Conservation (phyloP, 148 eudicot genomes). For the Vaccinium macrocarpon region DNA sequence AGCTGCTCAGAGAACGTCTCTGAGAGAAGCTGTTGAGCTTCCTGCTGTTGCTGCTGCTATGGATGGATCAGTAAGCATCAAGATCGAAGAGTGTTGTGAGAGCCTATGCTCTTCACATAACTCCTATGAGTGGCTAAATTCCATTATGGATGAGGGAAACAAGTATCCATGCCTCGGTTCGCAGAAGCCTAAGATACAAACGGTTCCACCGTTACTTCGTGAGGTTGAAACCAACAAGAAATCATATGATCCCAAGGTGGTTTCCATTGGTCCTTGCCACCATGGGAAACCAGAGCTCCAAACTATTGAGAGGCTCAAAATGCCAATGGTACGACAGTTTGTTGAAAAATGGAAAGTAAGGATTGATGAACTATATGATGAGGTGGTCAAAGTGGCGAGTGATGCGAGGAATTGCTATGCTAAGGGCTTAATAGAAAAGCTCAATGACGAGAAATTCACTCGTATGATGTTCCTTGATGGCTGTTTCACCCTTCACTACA, state of each 20-base stretch:
- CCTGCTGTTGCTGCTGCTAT: neutral
- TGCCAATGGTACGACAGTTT: neutral
- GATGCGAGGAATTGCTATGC: neutral
- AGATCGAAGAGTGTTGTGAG: neutral
- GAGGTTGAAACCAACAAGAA: slow-evolving; percentile 8
- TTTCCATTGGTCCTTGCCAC: slow-evolving; percentile 11
- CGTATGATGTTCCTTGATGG: slow-evolving; percentile 3
- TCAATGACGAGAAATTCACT: neutral
- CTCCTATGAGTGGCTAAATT: neutral
- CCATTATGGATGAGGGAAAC: neutral
- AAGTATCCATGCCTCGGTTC: neutral
- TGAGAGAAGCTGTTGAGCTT: neutral
- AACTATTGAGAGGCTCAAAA: neutral
- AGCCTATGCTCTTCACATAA: neutral
- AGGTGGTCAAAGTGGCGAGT: neutral
- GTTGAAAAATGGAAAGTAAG: neutral
- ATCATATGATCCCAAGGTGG: slow-evolving; percentile 7
- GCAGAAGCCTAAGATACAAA: neutral
- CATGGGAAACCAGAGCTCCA: neutral
- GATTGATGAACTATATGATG: neutral
- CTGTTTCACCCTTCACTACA: neutral
- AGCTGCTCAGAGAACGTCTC: neutral
- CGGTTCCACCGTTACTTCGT: neutral
- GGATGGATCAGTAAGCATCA: neutral
- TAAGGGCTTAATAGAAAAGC: neutral